Evolutionary conservation across 1,284 basidiomycete species (phyloP).

Genomic region (Tilletia setariae): DNA sequence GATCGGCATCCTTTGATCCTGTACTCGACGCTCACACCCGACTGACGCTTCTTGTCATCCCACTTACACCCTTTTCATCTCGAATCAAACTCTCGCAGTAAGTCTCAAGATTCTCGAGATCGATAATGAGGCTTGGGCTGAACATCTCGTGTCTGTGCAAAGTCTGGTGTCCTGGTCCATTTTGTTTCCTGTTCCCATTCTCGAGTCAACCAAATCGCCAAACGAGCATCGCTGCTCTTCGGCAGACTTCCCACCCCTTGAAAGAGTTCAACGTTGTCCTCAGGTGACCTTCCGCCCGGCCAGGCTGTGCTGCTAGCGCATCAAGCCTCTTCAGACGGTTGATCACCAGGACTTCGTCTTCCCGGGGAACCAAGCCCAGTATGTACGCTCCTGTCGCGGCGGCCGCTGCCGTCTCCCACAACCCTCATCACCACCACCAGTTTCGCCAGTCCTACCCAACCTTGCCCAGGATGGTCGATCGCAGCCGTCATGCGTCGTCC

Average conservation of each 20-base stretch:
- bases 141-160: too few relatives aligned
- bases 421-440: background rate
- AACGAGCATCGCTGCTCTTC: background rate
- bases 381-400: constrained; percentile 8
- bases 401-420: constrained; percentile 8
- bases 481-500: background rate
- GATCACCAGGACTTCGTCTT: background rate
- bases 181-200: background rate
- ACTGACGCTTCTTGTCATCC: too few relatives aligned
- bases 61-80: too few relatives aligned
- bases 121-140: too few relatives aligned
- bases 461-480: background rate
- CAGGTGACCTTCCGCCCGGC: background rate
- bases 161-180: too few relatives aligned
- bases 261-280: background rate
- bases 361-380: background rate
- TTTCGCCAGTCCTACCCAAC: constrained; percentile 10
- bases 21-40: too few relatives aligned
- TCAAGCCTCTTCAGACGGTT: background rate
- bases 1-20: background rate
- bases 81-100: too few relatives aligned
- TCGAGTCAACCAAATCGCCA: background rate
- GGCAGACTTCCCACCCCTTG: background rate
- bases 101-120: too few relatives aligned
- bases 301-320: background rate